Evolutionary conservation across 2,329 filamentous ascomycete species (phyloP).

Genomic region (Fusarium poae): DNA sequence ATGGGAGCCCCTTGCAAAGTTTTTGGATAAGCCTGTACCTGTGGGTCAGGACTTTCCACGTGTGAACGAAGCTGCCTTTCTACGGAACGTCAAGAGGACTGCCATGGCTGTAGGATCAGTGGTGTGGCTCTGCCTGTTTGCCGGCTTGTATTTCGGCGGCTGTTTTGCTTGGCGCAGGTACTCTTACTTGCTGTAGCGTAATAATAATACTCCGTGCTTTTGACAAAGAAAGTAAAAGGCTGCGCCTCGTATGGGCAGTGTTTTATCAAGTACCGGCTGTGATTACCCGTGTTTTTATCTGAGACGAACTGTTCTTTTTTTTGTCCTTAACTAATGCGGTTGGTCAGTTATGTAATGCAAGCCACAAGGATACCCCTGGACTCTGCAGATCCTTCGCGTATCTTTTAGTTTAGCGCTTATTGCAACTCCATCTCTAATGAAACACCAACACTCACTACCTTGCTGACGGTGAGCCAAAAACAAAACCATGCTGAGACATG

Average conservation of each 20-base stretch:
- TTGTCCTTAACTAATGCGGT: background rate
- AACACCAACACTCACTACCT: background rate
- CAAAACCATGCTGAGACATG: background rate
- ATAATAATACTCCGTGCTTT: background rate
- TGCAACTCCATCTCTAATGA: background rate
- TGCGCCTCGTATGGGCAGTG: constrained; percentile 1
- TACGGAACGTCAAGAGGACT: constrained; percentile 35
- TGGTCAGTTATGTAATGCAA: background rate
- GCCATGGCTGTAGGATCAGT: constrained; percentile 39
- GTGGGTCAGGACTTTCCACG: constrained; percentile 27
- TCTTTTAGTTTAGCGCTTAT: background rate
- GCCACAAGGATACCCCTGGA: background rate
- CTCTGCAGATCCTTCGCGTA: constrained; percentile 9
- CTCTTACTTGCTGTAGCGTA: background rate
- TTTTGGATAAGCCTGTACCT: constrained; percentile 22
- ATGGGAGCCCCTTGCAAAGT: constrained; percentile 31
- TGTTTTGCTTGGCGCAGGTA: constrained; percentile 8
- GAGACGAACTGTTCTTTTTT: background rate
- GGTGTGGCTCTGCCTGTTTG: constrained; percentile 32
- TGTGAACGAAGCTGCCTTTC: constrained; percentile 40
- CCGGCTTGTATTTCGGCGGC: constrained; percentile 13
- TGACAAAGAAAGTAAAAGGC: background rate
- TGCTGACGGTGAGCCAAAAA: background rate
- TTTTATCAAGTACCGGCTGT: background rate
- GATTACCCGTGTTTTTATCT: background rate